A percentile compares a stretch with the other conserved stretches of the same genome.
These are phyloP conservation scores for Byssoonygena ceratinophila DNA, from an alignment of 2,329 filamentous ascomycete genomes.

Conservation along the genomic window DNA sequence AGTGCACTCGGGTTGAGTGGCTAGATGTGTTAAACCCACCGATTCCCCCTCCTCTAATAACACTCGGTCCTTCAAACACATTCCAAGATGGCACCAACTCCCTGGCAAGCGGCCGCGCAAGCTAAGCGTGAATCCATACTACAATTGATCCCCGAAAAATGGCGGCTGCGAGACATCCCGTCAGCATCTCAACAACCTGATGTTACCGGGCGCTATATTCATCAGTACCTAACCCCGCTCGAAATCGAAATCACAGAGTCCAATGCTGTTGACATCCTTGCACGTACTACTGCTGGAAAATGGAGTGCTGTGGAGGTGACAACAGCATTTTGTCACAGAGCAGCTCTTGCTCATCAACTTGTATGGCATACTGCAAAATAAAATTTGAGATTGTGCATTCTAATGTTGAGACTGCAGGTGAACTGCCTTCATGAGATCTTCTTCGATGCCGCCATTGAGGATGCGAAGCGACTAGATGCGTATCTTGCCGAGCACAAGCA, in stretches of 20 bases:
- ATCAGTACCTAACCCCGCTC: conserved; percentile 6
- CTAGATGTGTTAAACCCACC: not conserved
- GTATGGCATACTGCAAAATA: not conserved
- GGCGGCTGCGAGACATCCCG: conserved; percentile 11
- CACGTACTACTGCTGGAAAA: conserved; percentile 8
- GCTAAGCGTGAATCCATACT: conserved; percentile 8
- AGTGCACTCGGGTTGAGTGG: too few relatives aligned
- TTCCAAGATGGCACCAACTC: conserved; percentile 24
- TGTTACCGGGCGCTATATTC: conserved; percentile 12
- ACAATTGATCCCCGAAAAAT: conserved; percentile 10
- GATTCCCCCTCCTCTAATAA: not conserved
- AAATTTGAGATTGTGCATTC: not conserved
- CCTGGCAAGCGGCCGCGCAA: conserved; percentile 5
- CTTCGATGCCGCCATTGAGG: conserved; percentile 21
- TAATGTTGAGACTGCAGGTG: not conserved
- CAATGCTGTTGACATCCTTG: conserved; percentile 7
- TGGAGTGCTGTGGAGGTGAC: conserved; percentile 12
- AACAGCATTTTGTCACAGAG: conserved; percentile 11
- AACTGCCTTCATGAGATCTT: conserved; percentile 18
- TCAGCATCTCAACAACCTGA: conserved; percentile 6
- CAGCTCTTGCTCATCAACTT: conserved; percentile 15
- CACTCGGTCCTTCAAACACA: conserved; percentile 10
- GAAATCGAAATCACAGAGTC: conserved; percentile 10
- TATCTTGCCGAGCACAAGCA: conserved; percentile 34
- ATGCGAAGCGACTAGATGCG: conserved; percentile 21